Base-by-base conservation (phyloP, 345 rosid genomes). In the Gossypium ekmanianum region DNA sequence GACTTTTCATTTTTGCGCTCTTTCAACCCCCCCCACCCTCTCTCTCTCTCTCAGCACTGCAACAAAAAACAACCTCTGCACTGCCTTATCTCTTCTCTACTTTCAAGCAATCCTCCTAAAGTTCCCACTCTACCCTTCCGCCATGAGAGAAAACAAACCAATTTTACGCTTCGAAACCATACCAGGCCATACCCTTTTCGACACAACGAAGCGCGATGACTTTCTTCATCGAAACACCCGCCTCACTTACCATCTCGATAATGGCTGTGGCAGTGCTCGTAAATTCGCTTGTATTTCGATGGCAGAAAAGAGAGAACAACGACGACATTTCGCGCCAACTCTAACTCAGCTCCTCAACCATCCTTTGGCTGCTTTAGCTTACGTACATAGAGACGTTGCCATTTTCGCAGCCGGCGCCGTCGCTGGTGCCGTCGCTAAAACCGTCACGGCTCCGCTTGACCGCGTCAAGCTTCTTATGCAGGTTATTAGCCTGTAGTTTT, bases 381-480 rank as follows among this genome's bases (percentile, higher is more conserved):
- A 73, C 65, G 85, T 93, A 6, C 99, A 97, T 0, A 85, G 75
- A 47, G 99, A 93, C 64, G 90, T 78, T 52, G 93, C 97, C 22
- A 86, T 90, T 74, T 95, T 95, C 79, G 76, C 85, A 1, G 98
- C 99, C 66, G 99, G 94, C 24, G 99, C 99, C 52, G 55, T 90
- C 61, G 88, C 98, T 20, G 98, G 99, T 50, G 97, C 97, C 63
- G 97, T 94, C 17, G 98, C 98, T 1, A 95, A 95, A 84, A 83
- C 94, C 18, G 90, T 87, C 65, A 93, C 97, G 2, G 98, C 99
- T 71, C 98, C 98, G 2, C 98, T 95, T 41, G 99, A 95, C 86
- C 99, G 97, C 47, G 74, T 93, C 72, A 95, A 95, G 89, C 89
- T 95, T 66, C 98, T 95, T 77, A 90, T 95, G 97, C 99, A 93